Percentiles rank a stretch among this genome's conserved stretches.
These are phyloP conservation scores for Leucosporidium creatinivorum DNA, from an alignment of 768 basidiomycete genomes.

Conservation along the genomic window DNA sequence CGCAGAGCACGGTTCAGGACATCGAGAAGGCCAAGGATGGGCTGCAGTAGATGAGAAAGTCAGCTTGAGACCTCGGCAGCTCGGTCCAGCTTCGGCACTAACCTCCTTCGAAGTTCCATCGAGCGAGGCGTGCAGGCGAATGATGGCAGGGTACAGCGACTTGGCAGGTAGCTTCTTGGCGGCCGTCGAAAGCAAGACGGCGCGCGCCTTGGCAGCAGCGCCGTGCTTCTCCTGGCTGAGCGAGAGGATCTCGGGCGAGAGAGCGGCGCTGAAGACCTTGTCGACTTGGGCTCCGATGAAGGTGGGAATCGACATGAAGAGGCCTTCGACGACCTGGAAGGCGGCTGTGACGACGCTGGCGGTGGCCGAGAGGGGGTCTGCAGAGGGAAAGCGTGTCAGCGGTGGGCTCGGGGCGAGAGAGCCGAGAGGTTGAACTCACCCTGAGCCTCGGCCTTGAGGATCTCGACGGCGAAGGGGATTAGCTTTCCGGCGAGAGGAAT, in stretches of 20 bases:
- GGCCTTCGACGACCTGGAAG: conserved; percentile 54
- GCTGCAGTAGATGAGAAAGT: neutral
- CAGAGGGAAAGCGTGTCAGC: neutral
- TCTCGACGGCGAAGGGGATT: conserved; percentile 46
- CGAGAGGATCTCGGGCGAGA: conserved; percentile 25
- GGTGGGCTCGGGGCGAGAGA: neutral
- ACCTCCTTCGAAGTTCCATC: conserved; percentile 35
- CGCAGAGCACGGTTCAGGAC: conserved; percentile 61
- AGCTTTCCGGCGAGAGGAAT: conserved; percentile 77
- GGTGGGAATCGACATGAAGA: conserved; percentile 67
- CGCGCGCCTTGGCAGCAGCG: conserved; percentile 41
- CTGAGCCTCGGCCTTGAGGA: conserved; percentile 20
- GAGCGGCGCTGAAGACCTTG: conserved; percentile 34
- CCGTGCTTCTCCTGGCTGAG: conserved; percentile 9
- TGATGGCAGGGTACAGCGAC: conserved; percentile 59
- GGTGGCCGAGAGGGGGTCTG: conserved; percentile 4
- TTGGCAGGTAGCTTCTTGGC: conserved; percentile 65
- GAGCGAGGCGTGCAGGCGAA: conserved; percentile 42
- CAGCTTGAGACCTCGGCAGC: neutral
- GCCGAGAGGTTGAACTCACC: conserved; percentile 1
- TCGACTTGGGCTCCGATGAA: conserved; percentile 49
- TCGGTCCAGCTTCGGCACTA: conserved; percentile 9
- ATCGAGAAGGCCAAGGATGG: conserved; percentile 55
- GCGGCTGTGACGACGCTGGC: conserved; percentile 32
- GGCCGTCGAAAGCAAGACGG: conserved; percentile 54